Evolutionary conservation across 768 basidiomycete genomes (phyloP), one percentile per base, ranked within the genome.

Genomic region (Thelephora ganbajun): DNA sequence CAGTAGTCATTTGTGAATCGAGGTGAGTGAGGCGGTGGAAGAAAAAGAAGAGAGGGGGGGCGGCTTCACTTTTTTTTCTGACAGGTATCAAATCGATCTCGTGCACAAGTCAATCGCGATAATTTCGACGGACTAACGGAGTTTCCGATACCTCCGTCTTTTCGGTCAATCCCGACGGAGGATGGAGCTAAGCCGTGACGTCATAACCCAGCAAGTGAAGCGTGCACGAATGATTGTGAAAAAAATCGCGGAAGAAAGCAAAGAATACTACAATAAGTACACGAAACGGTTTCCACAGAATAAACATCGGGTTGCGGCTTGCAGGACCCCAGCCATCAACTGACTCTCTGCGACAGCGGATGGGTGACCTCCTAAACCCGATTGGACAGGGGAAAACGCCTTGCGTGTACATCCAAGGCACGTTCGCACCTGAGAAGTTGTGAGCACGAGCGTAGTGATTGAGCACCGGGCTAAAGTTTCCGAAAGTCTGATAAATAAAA

Each of bases 351-450:
- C 57, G 52, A 62, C 56, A 53, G 51, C 44, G 41, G 46, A 43
- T 16, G 57, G 57, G 11, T 57, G 52, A 50, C 54, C 49, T 14
- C 46, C 42, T 16, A 20, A 43, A 12, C 30, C 20, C 12, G 22
- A 35, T 22, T 52, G 52, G 60, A 51, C 45, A 57, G 45, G 59
- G 11, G 73, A 68, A 55, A 88, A 76, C 16, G 85, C 83, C 61
- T 89, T 90, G 52, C 86, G 72, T 57, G 74, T 74, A 58, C 88
- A 91, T 44, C 84, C 83, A 23, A 87, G 66, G 60, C 88, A 91
- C 14, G 86, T 88, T 49, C 84, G 74, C 33, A 86, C 81, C 62
- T 70, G 70, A 12, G 84, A 72, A 44, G 84, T 88, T n/a, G 83
- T 73, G 26, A 90, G 69, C 48, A 90, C 75, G 61, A 85, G 81